Evolutionary conservation across 805 yeast genomes (phyloP), one percentile per base, ranked within the genome.

Genomic region (Nakazawaea pomicola): DNA sequence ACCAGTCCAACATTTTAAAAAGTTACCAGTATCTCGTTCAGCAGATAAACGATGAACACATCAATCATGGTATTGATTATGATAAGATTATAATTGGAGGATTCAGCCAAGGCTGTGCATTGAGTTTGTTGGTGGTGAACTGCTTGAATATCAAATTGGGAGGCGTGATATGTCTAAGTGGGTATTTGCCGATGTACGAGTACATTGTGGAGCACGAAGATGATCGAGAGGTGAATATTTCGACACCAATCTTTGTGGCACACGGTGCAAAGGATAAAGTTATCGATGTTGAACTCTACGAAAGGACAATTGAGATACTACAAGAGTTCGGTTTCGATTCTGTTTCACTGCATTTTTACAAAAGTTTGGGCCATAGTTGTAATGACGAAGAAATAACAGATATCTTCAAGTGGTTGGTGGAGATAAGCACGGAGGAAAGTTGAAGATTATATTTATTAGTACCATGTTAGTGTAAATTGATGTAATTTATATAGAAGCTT

Each of bases 21-120:
- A 34, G 40, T 30, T 35, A 31, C 16, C 25, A 31, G 8, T 36
- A 35, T 14, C 25, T 43, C 15, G 27, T 25, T 16, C 33, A 30
- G 12, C 27, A 20, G 23, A 30, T 43, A 23, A 19, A 34, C 9
- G 43, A 43, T 19, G 46, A 43, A 16, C 40, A 43, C 36, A 8
- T 27, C 2, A 27, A 31, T n/a, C 12, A 35, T 28, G 34, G 31
- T 6, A 32, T 43, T 3, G 40, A 35, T 23, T 39, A 30, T n/a
- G 41, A 39, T 9, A 43, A 39, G 20, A 43, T 43, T 2, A 43
- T 43, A 17, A 16, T 43, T 18, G 46, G 46, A 19, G 46, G 46
- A 10, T 43, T 43, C 24, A 43, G 46, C 21, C 46, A 43, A 43
- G 46, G 46, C 6, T 43, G 46, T 39, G 46, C 46, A 8, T 39